Evolutionary conservation across 345 rosid species (phyloP).

Genomic region (Pistacia atlantica): DNA sequence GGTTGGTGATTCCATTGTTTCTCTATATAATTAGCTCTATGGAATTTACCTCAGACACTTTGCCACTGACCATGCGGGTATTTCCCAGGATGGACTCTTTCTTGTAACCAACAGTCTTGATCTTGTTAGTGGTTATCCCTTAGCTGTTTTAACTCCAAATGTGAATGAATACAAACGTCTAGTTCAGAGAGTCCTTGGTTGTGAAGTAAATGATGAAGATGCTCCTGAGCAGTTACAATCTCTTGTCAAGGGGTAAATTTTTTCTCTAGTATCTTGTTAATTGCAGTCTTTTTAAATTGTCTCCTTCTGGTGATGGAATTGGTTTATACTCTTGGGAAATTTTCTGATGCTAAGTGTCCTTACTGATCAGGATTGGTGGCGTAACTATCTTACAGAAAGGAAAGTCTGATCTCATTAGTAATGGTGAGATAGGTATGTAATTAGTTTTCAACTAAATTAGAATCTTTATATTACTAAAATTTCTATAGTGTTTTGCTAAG

Average conservation of each 20-base stretch:
- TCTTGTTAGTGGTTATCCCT: conserved; percentile 70
- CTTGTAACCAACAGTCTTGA: conserved; percentile 71
- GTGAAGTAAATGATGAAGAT: conserved; percentile 66
- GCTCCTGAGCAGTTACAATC: conserved; percentile 58
- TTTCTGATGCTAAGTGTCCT: conserved; percentile 16
- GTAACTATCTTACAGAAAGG: conserved; percentile 87
- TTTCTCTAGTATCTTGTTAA: background rate
- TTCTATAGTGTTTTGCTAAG: background rate
- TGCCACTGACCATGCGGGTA: conserved; percentile 13
- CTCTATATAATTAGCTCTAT: background rate
- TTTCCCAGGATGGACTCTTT: conserved; percentile 82
- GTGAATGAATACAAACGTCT: conserved; percentile 92
- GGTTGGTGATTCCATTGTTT: background rate
- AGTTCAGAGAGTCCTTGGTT: conserved; percentile 67
- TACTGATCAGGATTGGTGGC: conserved; percentile 75
- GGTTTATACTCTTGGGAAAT: background rate
- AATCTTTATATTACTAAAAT: background rate
- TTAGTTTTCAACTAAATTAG: background rate
- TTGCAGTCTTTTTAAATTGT: background rate
- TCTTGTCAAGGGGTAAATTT: conserved; percentile 68
- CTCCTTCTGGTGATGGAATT: background rate
- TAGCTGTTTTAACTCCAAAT: conserved; percentile 89
- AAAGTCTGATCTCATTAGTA: conserved; percentile 75
- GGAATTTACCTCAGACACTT: background rate
- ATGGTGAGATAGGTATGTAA: conserved; percentile 70